Evolutionary conservation across 768 basidiomycete genomes (phyloP), one percentile per base, ranked within the genome.

Genomic region (Podaxis sp.): DNA sequence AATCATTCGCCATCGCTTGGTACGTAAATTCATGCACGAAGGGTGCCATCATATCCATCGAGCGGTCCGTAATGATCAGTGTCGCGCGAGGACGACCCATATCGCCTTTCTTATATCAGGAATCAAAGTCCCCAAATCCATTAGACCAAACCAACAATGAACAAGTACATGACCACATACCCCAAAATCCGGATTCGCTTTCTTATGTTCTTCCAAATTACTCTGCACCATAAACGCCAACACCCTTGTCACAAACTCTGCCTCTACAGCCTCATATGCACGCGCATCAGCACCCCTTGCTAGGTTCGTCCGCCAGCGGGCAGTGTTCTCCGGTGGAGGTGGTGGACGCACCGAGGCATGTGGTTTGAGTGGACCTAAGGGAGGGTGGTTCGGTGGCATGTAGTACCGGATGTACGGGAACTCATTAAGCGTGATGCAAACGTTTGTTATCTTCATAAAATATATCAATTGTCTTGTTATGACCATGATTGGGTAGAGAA

Each of bases 1-100:
- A 75, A 73, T 99, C 97, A 68, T 95, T 94, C 54, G 90, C 91
- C 97, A 99, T 99, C 0, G 97, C 96, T 74, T 98, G 97, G 74
- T 98, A 99, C 22, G 96, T 98, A 71, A 99, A 99, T 71, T 98
- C 97, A 72, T 99, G 97, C 38, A 97, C 72, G 64, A 98, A 85
- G 1, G 97, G 97, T 2, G 94, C 90, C 25, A 91, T 71, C 68
- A 88, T 87, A 74, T 99, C 97, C 90, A 99, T 94, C 3, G 95
- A 85, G n/a, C 97, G 88, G 74, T 99, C 97, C 4, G 95, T 96
- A 63, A 99, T 90, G 70, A 98, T 82, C 41, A 98, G 77, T 15
- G 93, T 91, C 3, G 85, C 88, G 61, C 90, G 86, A 12, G 90
- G 89, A 63, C 94, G 81, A 6, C 82, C 76, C 6, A 77, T 74